Evolutionary conservation across 768 basidiomycete species (phyloP), one percentile per base, ranked within the genome.

Genomic region (Exsudoporus frostii): DNA sequence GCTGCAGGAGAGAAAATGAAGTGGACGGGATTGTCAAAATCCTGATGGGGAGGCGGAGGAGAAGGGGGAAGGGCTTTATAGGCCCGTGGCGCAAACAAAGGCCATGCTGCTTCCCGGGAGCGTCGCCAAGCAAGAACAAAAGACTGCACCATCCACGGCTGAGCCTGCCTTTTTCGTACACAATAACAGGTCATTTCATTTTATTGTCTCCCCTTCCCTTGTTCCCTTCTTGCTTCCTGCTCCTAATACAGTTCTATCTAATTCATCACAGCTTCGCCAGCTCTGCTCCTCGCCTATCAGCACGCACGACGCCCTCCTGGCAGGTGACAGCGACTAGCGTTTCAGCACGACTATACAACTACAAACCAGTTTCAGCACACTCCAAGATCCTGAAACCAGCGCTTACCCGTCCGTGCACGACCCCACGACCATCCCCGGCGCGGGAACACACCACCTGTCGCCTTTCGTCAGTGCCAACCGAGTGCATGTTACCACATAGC

Each of bases 251-350:
- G 25, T 56, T 57, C 50, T 40, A 53, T 53, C 42, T 45, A 38
- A 50, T 44, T 43, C 34, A 50, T 51, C 45, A 66, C 50, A 64
- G 49, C 55, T 61, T 66, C 49, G 60, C 59, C 42, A 49, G 51
- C 51, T 67, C 67, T 14, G 78, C 77, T 13, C 73, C 77, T 55
- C 78, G 75, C 57, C 76, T 71, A 58, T 79, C 73, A 29, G 82
- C 83, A 38, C 88, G 79, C 38, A 89, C 75, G 8, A 90, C 85
- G 7, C 90, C 90, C 73, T 92, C 90, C 65, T 92, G 90, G 24
- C 86, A 82, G 27, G 81, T 84, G 13, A 88, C 81, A n/a, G 89
- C 90, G 24, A 91, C 76, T 13, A 92, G 71, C 7, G 64, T 78
- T 8, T 90, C 89, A 24, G 70, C 66, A 25, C 76, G 81, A n/a